Evolutionary conservation across 2,329 filamentous ascomycete genomes (phyloP), one percentile per base, ranked within the genome.

Genomic region (Aureobasidium lini): DNA sequence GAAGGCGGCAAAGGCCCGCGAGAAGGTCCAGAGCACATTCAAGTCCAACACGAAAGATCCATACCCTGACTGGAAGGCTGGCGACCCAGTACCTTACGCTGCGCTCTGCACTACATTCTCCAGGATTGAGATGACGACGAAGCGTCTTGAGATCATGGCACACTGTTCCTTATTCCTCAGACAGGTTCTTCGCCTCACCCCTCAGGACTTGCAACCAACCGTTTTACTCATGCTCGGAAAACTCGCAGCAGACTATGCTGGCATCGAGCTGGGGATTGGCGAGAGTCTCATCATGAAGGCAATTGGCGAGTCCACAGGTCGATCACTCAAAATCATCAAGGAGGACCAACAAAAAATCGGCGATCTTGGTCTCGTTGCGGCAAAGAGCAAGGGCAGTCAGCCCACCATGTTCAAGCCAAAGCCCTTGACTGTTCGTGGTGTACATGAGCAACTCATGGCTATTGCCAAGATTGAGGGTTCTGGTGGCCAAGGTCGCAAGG

Each of bases 261-360:
- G 94, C 18, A 92, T 99, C 63, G 94, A 99, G 74, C 81, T 99
- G 32, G 94, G 94, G n/a, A 99, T 99, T 66, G 94, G 94, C 60
- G 94, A 99, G 75, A 97, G 93, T 0, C 76, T 99, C 31, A 96
- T 99, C 68, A 97, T 97, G 92, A 99, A 97, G 73, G 90, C 94
- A 5, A 95, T 99, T 68, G 93, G 93, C 10, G 93, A 97, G 76
- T 88, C 87, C 32, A 99, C 94, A 0, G 94, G 94, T 9, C 86
- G 94, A 62, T 95, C 86, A 68, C 75, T 96, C 48, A 82, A 87
- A 39, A 86, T 96, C 56, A 96, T 99, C 78, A 97, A 96, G 76
- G 85, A 88, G 50, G 92, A 97, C 66, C 94, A 99, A 70, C 91
- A 94, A 68, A 91, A 96, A 67, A 96, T 97, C 73, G 94, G 94